Percentiles rank a stretch among this genome's conserved stretches.
Evolutionary conservation across 2,329 filamentous ascomycete genomes (phyloP).

Genomic region (Verticillium nubilum): DNA sequence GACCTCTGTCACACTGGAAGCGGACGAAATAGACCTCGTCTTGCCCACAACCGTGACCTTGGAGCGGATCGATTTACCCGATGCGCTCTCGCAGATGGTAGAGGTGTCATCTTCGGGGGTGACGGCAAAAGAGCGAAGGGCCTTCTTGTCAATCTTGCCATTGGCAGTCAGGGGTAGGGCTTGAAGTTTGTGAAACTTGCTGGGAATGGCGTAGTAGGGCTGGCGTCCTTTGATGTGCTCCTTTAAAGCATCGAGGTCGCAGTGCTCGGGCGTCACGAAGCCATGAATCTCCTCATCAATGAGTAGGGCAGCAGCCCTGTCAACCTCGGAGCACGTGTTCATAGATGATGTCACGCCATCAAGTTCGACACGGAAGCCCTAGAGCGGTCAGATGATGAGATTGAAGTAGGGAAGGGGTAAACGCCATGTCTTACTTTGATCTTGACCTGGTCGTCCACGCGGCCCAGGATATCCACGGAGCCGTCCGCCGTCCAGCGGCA

Average conservation of each 20-base stretch:
- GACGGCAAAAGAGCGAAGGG: constrained; percentile 27
- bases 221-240: constrained; percentile 33
- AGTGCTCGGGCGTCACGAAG: constrained; percentile 34
- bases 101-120: neutral
- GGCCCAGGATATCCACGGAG: constrained; percentile 46
- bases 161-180: constrained; percentile 45
- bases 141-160: constrained; percentile 49
- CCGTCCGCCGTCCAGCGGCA: constrained; percentile 48
- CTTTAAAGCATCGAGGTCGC: constrained; percentile 29
- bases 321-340: constrained; percentile 37
- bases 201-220: constrained; percentile 50
- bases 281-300: constrained; percentile 42
- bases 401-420: neutral
- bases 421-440: constrained; percentile 21
- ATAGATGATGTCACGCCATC: constrained; percentile 49
- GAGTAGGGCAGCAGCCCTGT: constrained; percentile 38
- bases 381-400: neutral
- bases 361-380: constrained; percentile 53
- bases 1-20: neutral
- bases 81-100: constrained; percentile 1
- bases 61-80: neutral
- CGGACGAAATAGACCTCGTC: neutral
- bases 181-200: constrained; percentile 34
- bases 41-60: constrained; percentile 8
- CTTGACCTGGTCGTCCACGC: constrained; percentile 55